Evolutionary conservation across 768 basidiomycete genomes (phyloP).

Genomic region (Russula virescens): DNA sequence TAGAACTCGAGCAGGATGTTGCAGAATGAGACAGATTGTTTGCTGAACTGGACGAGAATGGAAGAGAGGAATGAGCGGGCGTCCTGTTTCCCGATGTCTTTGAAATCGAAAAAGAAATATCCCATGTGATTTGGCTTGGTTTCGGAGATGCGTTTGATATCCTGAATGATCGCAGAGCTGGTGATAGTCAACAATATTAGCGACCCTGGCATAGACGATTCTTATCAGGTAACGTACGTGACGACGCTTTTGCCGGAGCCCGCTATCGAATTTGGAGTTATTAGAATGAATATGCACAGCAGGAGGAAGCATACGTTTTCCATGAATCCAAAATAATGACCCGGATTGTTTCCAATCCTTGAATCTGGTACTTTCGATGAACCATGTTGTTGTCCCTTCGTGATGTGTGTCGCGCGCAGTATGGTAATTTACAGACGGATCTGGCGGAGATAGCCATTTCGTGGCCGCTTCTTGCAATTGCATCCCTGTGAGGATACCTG

Average conservation of each 20-base stretch:
- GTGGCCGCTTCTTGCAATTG: no score
- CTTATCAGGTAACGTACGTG: neutral
- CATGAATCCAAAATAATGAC: neutral
- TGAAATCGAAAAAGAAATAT: neutral
- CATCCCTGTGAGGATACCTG: no score
- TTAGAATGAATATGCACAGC: neutral
- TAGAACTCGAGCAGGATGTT: neutral
- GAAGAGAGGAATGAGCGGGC: neutral
- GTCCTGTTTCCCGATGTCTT: neutral
- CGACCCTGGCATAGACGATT: neutral
- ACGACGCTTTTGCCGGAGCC: neutral
- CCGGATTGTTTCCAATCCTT: neutral
- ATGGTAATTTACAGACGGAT: neutral
- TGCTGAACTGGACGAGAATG: neutral
- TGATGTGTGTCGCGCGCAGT: neutral
- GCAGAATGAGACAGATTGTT: neutral
- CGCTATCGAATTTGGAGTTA: neutral
- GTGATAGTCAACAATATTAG: neutral
- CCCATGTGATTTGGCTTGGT: neutral
- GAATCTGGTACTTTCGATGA: neutral
- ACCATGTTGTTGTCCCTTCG: neutral
- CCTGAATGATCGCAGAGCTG: neutral
- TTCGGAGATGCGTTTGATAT: neutral
- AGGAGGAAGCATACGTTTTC: neutral
- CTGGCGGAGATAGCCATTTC: neutral